Conservation (phyloP, 306 rosid species). For the Luffa aegyptiaca region DNA sequence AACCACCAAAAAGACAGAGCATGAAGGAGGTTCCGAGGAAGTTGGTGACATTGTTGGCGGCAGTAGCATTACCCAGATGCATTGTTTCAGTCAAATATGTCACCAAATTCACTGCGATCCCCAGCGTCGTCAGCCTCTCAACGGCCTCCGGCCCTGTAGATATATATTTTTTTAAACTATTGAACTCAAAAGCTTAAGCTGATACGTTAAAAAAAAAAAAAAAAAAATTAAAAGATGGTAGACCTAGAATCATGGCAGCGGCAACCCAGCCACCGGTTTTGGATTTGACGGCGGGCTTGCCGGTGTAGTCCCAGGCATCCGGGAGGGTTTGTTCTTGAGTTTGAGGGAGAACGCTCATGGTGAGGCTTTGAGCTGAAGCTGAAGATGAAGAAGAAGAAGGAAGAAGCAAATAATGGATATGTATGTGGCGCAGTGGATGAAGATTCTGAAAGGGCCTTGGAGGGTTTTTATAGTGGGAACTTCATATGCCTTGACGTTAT, state of each 20-base stretch:
- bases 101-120: slow-evolving; percentile 76
- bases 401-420: neutral
- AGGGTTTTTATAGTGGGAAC: neutral
- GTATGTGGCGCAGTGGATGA: neutral
- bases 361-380: neutral
- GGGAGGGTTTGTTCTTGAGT: slow-evolving; percentile 40
- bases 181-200: neutral
- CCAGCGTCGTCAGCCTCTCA: slow-evolving; percentile 77
- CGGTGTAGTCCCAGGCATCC: slow-evolving; percentile 75
- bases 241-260: slow-evolving; percentile 76
- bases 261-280: slow-evolving; percentile 75
- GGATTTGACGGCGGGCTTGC: slow-evolving; percentile 42
- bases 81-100: slow-evolving; percentile 65
- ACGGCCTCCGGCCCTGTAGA: slow-evolving; percentile 57
- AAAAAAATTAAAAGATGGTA: neutral
- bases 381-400: neutral
- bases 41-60: slow-evolving; percentile 83
- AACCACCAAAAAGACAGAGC: slow-evolving; percentile 86
- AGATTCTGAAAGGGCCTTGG: neutral
- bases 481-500: neutral
- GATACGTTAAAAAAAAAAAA: too few relatives aligned
- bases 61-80: slow-evolving; percentile 81
- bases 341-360: slow-evolving; percentile 28
- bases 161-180: neutral
- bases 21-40: slow-evolving; percentile 85